Conservation (phyloP, 805 yeast species). For the Lachancea cidri region DNA sequence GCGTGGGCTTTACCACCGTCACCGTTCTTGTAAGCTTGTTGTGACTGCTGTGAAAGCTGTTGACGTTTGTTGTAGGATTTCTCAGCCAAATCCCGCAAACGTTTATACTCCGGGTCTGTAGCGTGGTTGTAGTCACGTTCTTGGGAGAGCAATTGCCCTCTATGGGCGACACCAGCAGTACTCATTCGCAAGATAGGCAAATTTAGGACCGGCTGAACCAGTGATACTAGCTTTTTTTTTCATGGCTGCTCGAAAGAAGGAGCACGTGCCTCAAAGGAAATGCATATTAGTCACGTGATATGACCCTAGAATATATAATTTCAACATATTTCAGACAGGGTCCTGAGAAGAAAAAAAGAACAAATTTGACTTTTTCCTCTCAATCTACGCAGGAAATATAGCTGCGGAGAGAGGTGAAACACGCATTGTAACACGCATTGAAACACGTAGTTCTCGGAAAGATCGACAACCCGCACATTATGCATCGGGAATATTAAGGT, state of each 20-base stretch:
- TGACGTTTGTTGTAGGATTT: conserved; percentile 53
- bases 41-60: conserved; percentile 60
- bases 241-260: too few species aligned
- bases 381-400: background rate
- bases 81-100: conserved; percentile 63
- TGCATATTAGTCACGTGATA: too few species aligned
- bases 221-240: background rate
- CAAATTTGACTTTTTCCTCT: background rate
- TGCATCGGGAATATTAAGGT: too few species aligned
- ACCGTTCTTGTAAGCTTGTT: conserved; percentile 70
- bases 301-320: too few species aligned
- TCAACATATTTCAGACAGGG: too few species aligned
- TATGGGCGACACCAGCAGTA: conserved; percentile 10
- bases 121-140: conserved; percentile 67
- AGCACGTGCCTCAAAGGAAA: too few species aligned
- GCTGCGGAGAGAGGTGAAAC: background rate
- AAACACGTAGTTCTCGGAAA: too few species aligned
- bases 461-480: too few species aligned
- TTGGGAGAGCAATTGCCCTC: conserved; percentile 13
- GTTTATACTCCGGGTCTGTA: conserved; percentile 56
- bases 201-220: background rate
- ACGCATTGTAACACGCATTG: background rate
- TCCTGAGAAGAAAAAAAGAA: too few species aligned
- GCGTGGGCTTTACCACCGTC: conserved; percentile 69
- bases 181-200: too few species aligned